Base-by-base conservation (phyloP, 306 rosid genomes). In the Bauhinia variegata region DNA sequence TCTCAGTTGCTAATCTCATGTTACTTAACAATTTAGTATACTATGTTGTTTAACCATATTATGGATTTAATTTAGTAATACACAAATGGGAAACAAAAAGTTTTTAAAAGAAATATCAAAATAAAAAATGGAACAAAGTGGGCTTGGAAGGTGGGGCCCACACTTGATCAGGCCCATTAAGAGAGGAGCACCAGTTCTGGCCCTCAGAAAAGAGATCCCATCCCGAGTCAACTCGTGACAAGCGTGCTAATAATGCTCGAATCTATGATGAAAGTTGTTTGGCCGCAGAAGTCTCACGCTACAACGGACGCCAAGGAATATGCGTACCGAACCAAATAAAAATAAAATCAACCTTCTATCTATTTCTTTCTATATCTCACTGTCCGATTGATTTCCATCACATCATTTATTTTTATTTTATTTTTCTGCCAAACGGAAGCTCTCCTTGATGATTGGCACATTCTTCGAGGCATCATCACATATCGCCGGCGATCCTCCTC, bases 401-500 rank as follows among this genome's bases (percentile, higher is more conserved):
- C 67, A 74, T 65, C 67, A 36, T 75, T 71, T n/a, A n/a, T n/a
- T n/a, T n/a, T n/a, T n/a, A n/a, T 32, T 65, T 53, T 33, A 9
- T 18, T 60, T 15, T 48, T 28, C 23, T 37, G 36, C 9, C 14
- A 38, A 33, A 30, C 49, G 32, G 41, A 48, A 11, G 13, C 50
- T 53, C 60, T 41, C 62, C 28, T 9, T 64, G 77, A 51, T 64
- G 63, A 76, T 74, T 23, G 70, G 12, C 83, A 49, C 59, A 14
- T 66, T 66, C 48, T 48, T 30, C 65, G 11, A 36, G 54, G 13
- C 28, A 36, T 36, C 63, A 36, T 67, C 67, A 18, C 8, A 11
- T 7, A 56, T 77, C 79, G 51, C 78, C 82, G 84, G 84, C 75
- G 72, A 68, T 52, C 74, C 32, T 19, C 5, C 60, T 48, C 74